Evolutionary conservation across 768 basidiomycete species (phyloP).

Genomic region (Lactarius deliciosus): DNA sequence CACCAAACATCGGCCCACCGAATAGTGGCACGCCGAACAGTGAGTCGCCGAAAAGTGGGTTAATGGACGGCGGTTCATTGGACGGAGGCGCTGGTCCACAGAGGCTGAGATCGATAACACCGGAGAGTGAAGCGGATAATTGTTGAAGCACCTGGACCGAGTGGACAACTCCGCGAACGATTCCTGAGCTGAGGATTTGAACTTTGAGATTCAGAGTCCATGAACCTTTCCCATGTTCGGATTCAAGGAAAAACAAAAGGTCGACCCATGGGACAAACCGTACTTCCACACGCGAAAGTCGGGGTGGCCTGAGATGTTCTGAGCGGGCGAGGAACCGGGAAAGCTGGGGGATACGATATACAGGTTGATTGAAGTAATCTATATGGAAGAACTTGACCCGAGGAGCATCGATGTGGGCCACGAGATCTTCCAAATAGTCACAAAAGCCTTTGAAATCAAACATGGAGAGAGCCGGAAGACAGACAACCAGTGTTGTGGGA

Average conservation of each 20-base stretch:
- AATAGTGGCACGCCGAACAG: background rate
- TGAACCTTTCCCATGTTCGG: no score
- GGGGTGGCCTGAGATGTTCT: no score
- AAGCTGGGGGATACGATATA: background rate
- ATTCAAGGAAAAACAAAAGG: background rate
- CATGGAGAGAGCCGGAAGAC: background rate
- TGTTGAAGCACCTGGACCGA: background rate
- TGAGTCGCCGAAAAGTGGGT: background rate
- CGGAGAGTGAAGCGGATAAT: background rate
- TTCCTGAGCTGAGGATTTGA: background rate
- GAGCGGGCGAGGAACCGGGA: background rate
- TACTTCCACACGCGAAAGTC: background rate
- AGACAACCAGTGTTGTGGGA: background rate
- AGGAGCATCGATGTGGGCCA: background rate
- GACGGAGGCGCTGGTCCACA: background rate
- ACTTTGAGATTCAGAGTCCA: background rate
- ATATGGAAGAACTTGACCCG: background rate
- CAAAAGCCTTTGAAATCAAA: background rate
- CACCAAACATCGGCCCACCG: background rate
- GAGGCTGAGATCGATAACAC: background rate
- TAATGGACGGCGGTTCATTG: background rate
- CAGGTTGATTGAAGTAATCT: background rate
- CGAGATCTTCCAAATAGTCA: background rate
- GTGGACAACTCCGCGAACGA: background rate
- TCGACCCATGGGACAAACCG: background rate